A percentile compares a stretch with the other conserved stretches of the same genome.
Conservation (phyloP, 2,329 filamentous ascomycete species). For the Cercospora sp. region DNA sequence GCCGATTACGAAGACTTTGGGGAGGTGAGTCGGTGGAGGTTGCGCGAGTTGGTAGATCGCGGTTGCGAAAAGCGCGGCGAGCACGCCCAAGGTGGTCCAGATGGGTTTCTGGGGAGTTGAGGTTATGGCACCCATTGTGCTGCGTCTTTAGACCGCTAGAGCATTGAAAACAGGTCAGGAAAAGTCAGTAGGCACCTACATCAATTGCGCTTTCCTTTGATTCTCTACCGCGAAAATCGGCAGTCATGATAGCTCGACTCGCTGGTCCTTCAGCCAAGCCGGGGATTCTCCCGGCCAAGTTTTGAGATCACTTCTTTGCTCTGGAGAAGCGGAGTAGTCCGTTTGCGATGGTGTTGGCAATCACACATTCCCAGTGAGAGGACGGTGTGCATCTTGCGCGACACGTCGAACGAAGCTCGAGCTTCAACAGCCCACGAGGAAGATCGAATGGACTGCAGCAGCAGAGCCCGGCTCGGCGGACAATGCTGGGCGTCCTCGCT, state of each 20-base stretch:
- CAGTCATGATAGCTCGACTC: background rate
- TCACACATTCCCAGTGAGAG: background rate
- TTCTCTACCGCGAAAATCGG: background rate
- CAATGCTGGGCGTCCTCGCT: background rate
- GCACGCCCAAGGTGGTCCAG: background rate
- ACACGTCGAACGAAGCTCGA: background rate
- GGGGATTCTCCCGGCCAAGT: background rate
- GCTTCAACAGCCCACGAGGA: background rate
- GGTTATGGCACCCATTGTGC: background rate
- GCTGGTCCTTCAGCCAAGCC: background rate
- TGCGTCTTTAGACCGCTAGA: background rate
- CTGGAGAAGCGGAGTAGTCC: background rate
- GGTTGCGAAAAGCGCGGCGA: background rate
- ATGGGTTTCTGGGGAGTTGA: background rate
- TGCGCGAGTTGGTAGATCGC: slow-evolving; percentile 24
- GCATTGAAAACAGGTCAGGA: background rate
- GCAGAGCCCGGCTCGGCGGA: background rate
- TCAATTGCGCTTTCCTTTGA: background rate
- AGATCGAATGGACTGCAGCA: background rate
- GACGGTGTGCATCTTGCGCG: background rate
- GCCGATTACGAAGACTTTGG: slow-evolving; percentile 38
- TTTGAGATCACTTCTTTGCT: background rate
- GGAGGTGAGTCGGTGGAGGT: slow-evolving; percentile 25
- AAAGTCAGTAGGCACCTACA: background rate
- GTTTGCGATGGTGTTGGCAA: background rate